Base-by-base conservation (phyloP, 139 green algal genomes). In the Chlorella sp. region DNA sequence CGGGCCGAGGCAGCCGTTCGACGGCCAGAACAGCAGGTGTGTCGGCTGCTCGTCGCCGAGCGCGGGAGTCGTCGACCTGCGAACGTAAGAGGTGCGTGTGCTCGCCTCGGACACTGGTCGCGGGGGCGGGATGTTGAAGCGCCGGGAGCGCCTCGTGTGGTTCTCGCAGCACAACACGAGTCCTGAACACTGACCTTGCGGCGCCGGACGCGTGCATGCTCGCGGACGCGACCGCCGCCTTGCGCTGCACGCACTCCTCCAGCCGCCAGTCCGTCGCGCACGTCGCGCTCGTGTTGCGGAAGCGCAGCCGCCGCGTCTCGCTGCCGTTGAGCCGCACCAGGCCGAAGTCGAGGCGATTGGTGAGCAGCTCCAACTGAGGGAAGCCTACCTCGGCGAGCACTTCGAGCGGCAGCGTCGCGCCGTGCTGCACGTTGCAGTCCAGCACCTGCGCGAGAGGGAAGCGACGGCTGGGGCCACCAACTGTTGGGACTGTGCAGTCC, bases 201-300 rank as follows among this genome's bases (percentile, higher is more conserved):
- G 74, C 35, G 27, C 59, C 35, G 35, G 62, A 23, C 27, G 55
- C 74, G 27, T 49, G 66, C 4, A 67, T 34, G 14, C 50, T 51
- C 5, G 23, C 35, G 5, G 27, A 29, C 0, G 50, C 29, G 1
- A 32, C 5, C 10, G 29, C 24, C 33, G 36, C 33, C 22, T 5
- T n/a, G 6, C 22, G 10, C 17, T 55, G 55, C 42, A 49, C 67
- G 0, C 77, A 33, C 71, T 85, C 79, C 49, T 69, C 35, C 34
- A 85, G 3, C 17, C 31, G 67, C 79, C 79, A 85, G 1, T 70
- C 27, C 17, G 74, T 72, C 6, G 30, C 31, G 42, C 71, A 75
- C 4, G 79, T 85, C 35, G 42, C n/a, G 27, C 60, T 75, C 31
- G 33, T 59, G 74, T 85, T 85, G 23, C 72, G 71, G 6, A 85